Conservation (phyloP, 2,329 filamentous ascomycete species). For the Aotearoamyces nothofagi region DNA sequence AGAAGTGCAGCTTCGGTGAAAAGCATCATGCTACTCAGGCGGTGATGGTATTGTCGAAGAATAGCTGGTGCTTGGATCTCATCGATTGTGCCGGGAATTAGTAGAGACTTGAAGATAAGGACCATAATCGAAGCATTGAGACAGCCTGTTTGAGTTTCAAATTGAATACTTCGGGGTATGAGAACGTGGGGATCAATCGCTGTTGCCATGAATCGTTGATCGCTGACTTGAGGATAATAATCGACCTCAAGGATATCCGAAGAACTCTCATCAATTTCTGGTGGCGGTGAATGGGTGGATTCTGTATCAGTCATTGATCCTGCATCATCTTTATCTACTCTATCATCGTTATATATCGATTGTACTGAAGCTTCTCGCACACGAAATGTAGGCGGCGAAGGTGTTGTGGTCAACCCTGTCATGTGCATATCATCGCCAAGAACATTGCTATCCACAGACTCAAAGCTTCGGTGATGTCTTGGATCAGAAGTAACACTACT, state of each 20-base stretch:
- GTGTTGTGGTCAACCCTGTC: conserved; percentile 4
- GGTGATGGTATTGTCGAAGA: conserved; percentile 41
- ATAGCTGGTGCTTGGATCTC: conserved; percentile 37
- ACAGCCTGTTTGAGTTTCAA: conserved; percentile 38
- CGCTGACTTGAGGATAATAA: conserved; percentile 41
- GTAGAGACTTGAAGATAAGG: conserved; percentile 40
- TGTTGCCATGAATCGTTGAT: conserved; percentile 37
- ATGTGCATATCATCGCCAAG: conserved; percentile 2
- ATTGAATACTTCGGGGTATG: conserved; percentile 35
- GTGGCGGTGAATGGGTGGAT: background rate
- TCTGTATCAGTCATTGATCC: background rate
- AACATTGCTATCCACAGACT: conserved; percentile 7
- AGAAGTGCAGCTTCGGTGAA: conserved; percentile 45
- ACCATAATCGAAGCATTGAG: conserved; percentile 46
- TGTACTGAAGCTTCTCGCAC: conserved; percentile 13
- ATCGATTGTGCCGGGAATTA: conserved; percentile 39
- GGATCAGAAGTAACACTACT: conserved; percentile 12
- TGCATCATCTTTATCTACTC: background rate
- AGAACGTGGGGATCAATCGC: conserved; percentile 41
- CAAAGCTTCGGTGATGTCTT: conserved; percentile 10
- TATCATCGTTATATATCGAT: conserved; percentile 1
- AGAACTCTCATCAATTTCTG: conserved; percentile 4
- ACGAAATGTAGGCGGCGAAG: conserved; percentile 10
- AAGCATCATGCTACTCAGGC: conserved; percentile 41
- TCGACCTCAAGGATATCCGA: conserved; percentile 36